phyloP scores from a whole-genome alignment of 2,329 filamentous ascomycete genomes.

The Cladophialophora psammophila region DNA sequence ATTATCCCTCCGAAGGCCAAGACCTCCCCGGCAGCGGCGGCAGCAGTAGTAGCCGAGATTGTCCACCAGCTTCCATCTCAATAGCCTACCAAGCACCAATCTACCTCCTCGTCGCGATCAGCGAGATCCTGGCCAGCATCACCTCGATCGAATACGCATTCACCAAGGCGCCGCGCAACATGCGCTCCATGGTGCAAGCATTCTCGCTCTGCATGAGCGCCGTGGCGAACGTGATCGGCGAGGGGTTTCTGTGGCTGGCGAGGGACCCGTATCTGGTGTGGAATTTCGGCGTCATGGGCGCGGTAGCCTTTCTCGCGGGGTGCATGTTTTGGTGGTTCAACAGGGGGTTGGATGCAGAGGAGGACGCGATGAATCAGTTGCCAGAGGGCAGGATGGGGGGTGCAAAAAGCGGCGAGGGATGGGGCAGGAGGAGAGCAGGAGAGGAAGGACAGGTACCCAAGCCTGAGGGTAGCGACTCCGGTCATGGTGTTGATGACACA shows the following conservation, averaged over 20 bases:
- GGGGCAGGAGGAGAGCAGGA: background rate
- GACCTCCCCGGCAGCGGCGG: conserved; percentile 36
- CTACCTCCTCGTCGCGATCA: conserved; percentile 61
- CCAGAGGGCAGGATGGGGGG: conserved; percentile 18
- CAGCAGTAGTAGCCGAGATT: background rate
- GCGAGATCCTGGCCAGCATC: conserved; percentile 69
- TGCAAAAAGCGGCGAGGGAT: background rate
- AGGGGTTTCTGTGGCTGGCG: conserved; percentile 69
- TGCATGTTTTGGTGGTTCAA: conserved; percentile 73
- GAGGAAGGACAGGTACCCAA: background rate
- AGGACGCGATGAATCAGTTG: conserved; percentile 69
- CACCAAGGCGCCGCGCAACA: conserved; percentile 77
- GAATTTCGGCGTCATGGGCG: conserved; percentile 72
- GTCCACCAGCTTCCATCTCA: conserved; percentile 29
- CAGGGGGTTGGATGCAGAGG: conserved; percentile 67
- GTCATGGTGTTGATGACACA: background rate
- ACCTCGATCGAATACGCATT: conserved; percentile 76
- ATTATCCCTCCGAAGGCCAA: conserved; percentile 51
- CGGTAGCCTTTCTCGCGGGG: conserved; percentile 69
- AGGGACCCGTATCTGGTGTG: conserved; percentile 71
- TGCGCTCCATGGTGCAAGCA: conserved; percentile 77
- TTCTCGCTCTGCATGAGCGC: conserved; percentile 75
- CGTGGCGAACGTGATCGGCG: conserved; percentile 71
- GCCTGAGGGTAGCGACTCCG: background rate
- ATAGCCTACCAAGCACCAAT: conserved; percentile 58